A percentile compares a stretch with the other conserved stretches of the same genome.
Evolutionary conservation across 768 basidiomycete genomes (phyloP).

Genomic region (Leccinum incarnatum): DNA sequence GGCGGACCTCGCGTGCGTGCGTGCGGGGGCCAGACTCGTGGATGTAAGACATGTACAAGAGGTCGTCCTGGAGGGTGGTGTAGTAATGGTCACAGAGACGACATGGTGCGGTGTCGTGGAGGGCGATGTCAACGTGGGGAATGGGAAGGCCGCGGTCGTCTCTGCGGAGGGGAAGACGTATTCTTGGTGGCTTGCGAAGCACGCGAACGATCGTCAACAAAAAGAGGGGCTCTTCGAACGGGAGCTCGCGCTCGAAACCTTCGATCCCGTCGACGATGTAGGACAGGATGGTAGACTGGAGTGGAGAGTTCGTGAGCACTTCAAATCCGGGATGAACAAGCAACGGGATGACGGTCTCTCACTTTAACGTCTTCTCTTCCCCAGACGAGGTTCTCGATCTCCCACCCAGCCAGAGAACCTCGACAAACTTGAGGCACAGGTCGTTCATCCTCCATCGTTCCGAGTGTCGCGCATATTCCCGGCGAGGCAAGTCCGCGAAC

Average conservation of each 20-base stretch:
- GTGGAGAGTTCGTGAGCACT: slow-evolving; percentile 48
- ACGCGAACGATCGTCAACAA: slow-evolving; percentile 74
- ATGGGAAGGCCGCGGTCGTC: slow-evolving; percentile 65
- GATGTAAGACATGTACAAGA: slow-evolving; percentile 93
- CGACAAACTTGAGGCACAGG: slow-evolving; percentile 78
- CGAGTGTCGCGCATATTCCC: slow-evolving; percentile 71
- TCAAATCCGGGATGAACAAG: slow-evolving; percentile 86
- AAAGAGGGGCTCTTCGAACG: slow-evolving; percentile 34
- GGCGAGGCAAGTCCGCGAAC: slow-evolving; percentile 68
- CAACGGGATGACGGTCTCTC: slow-evolving; percentile 53
- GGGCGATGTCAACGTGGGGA: slow-evolving; percentile 62
- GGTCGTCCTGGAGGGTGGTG: slow-evolving; percentile 75
- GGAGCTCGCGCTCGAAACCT: too few relatives aligned
- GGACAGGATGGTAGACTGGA: too few relatives aligned
- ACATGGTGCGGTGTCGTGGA: slow-evolving; percentile 68
- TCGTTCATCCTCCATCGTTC: slow-evolving; percentile 90
- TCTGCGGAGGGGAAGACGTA: slow-evolving; percentile 42
- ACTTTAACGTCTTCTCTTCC: slow-evolving; percentile 52
- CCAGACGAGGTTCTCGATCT: slow-evolving; percentile 69
- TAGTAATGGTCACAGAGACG: slow-evolving; percentile 85
- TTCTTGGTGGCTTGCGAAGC: slow-evolving; percentile 57
- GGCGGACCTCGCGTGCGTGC: slow-evolving; percentile 55
- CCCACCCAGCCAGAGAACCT: slow-evolving; percentile 72
- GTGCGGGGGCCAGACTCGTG: slow-evolving; percentile 63
- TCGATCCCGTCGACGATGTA: too few relatives aligned